Evolutionary conservation across 2,329 filamentous ascomycete genomes (phyloP).

Genomic region (Microcyclospora pomicola): DNA sequence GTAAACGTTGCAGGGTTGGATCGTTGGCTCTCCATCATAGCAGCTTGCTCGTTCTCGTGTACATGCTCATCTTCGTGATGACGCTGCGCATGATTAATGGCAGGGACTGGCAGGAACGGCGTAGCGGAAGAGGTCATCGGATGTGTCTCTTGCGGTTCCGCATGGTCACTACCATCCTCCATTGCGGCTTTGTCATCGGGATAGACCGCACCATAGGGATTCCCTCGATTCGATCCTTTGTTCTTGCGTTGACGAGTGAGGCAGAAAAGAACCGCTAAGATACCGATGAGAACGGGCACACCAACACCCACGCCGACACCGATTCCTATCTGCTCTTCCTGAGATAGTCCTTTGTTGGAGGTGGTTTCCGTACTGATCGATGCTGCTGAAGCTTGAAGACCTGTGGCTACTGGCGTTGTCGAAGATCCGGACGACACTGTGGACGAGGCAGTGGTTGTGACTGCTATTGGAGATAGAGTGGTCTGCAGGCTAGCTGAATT

Average conservation of each 20-base stretch:
- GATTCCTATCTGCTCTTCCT: constrained; percentile 2
- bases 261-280: constrained; percentile 1
- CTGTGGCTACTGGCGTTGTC: background rate
- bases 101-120: constrained; percentile 3
- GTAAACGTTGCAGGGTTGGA: no score
- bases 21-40: no score
- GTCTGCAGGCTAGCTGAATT: no score
- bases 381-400: no score
- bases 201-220: constrained; percentile 4
- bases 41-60: no score
- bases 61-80: no score
- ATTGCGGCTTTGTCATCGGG: constrained; percentile 3
- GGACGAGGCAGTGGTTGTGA: no score
- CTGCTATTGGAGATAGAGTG: no score
- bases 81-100: background rate
- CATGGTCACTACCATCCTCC: background rate
- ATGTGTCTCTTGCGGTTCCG: constrained; percentile 4
- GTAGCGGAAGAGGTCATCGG: background rate
- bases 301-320: constrained; percentile 6
- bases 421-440: constrained; percentile 1
- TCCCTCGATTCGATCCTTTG: background rate
- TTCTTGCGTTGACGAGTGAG: constrained; percentile 2
- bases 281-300: constrained; percentile 1
- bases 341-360: no score
- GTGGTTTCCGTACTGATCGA: no score